Percentiles rank a stretch among this genome's conserved stretches.
These are phyloP conservation scores for Ziziphus jujuba DNA, from an alignment of 306 rosid species.

Conservation along the genomic window DNA sequence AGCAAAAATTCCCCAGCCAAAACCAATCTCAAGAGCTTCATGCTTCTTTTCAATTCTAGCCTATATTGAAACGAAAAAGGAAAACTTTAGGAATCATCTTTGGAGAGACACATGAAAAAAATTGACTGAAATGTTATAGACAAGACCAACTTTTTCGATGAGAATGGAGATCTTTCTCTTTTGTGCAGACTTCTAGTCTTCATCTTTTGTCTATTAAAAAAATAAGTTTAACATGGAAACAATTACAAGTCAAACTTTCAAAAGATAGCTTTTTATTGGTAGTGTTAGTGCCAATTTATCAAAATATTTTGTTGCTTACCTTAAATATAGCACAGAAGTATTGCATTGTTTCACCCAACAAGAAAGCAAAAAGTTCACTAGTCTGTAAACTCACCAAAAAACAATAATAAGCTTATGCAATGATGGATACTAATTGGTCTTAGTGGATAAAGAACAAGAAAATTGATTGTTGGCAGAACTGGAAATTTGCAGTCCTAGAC, in stretches of 20 bases:
- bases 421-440: background rate
- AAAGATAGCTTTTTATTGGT: background rate
- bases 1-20: constrained; percentile 92
- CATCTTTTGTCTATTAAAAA: constrained; percentile 55
- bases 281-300: background rate
- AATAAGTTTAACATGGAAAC: constrained; percentile 4
- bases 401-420: background rate
- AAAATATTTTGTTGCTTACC: constrained; percentile 44
- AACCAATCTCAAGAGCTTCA: constrained; percentile 84
- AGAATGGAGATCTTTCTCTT: constrained; percentile 65
- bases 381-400: constrained; percentile 54
- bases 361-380: constrained; percentile 77
- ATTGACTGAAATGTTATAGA: background rate
- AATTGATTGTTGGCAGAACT: too few species aligned
- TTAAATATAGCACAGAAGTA: constrained; percentile 76
- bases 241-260: background rate
- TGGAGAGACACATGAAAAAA: background rate
- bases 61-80: constrained; percentile 30
- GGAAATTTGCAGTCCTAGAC: too few species aligned
- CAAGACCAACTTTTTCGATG: constrained; percentile 53
- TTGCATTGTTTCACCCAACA: constrained; percentile 87
- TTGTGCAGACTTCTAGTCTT: constrained; percentile 76
- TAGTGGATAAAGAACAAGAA: background rate
- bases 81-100: background rate
- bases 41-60: constrained; percentile 59